Base-by-base conservation (phyloP, 176 grass and related monocot species). In the Saccharum spontaneum region DNA sequence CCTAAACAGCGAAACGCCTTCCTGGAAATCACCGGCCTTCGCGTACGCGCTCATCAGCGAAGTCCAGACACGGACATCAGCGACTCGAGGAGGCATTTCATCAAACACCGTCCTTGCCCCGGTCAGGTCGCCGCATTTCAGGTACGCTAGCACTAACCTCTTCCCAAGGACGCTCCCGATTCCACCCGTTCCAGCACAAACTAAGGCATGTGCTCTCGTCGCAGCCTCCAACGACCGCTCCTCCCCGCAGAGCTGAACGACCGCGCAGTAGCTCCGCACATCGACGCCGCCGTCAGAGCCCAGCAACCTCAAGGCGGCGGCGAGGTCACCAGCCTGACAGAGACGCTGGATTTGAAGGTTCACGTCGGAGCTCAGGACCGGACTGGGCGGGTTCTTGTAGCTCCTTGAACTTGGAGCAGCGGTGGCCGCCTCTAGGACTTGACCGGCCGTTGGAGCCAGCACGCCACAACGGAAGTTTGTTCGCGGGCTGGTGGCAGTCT, bases 201-300 rank as follows among this genome's bases (percentile, higher is more conserved):
- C 24, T 22, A 93, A 61, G n/a, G 82, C 75, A 78, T 97, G 87
- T 30, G 84, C 80, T 64, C 82, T 93, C 86, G 67, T 93, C 16
- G 90, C 92, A 10, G 88, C 74, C 4, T 94, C 90, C 64, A 94
- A 41, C 17, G 88, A 92, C 57, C 86, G 38, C 38, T 79, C 13
- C 73, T 97, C 83, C 44, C 78, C 93, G 55, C 92, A 97, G 20
- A 94, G 92, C 79, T 97, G 88, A 4, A 94, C 46, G 46, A 97
- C 85, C 15, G 82, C 87, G 76, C 84, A 92, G 40, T 91, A 91
- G 88, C 79, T 64, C 59, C 85, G 43, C 10, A 86, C 61, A 34
- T 87, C 75, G 6, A 91, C 71, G 26, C 30, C 55, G 55, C 20
- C 66, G 34, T 60, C 65, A 8, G 69, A 88, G 80, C 80, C 83